Conservation (phyloP, 2,329 filamentous ascomycete genomes). For the Colletotrichum musicola region DNA sequence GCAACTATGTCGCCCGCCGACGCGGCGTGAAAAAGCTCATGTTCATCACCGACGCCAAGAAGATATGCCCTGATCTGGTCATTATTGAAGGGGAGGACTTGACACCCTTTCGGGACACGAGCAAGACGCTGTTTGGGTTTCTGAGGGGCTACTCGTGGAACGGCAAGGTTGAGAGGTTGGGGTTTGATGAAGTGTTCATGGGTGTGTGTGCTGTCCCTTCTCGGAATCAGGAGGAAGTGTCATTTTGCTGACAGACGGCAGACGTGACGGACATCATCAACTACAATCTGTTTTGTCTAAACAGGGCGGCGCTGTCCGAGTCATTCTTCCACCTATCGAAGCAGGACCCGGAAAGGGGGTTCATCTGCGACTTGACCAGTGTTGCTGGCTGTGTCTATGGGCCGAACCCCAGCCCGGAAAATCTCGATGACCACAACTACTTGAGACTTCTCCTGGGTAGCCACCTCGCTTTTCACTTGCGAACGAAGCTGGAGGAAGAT, state of each 20-base stretch:
- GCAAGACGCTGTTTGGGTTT: constrained; percentile 82
- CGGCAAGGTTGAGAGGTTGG: constrained; percentile 81
- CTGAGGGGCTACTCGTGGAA: constrained; percentile 83
- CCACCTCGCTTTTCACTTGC: constrained; percentile 82
- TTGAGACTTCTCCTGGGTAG: constrained; percentile 81
- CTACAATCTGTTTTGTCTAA: constrained; percentile 82
- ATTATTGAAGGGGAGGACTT: constrained; percentile 90
- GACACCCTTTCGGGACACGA: constrained; percentile 85
- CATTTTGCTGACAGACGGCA: constrained; percentile 63
- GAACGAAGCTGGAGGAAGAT: constrained; percentile 77
- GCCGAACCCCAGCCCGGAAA: constrained; percentile 38
- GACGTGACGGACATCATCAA: constrained; percentile 89
- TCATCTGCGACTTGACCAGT: constrained; percentile 78
- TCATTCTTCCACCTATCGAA: constrained; percentile 86
- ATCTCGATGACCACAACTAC: constrained; percentile 55
- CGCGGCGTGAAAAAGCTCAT: no score
- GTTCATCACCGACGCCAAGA: no score
- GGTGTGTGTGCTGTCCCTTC: constrained; percentile 46
- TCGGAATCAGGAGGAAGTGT: no score
- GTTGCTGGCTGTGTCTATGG: constrained; percentile 72
- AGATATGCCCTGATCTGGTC: no score
- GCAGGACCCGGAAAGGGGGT: constrained; percentile 82
- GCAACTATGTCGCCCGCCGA: no score
- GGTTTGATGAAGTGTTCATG: constrained; percentile 86
- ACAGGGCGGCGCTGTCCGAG: constrained; percentile 69